phyloP scores from a whole-genome alignment of 768 basidiomycete genomes.

The Hygrocybe punicea region DNA sequence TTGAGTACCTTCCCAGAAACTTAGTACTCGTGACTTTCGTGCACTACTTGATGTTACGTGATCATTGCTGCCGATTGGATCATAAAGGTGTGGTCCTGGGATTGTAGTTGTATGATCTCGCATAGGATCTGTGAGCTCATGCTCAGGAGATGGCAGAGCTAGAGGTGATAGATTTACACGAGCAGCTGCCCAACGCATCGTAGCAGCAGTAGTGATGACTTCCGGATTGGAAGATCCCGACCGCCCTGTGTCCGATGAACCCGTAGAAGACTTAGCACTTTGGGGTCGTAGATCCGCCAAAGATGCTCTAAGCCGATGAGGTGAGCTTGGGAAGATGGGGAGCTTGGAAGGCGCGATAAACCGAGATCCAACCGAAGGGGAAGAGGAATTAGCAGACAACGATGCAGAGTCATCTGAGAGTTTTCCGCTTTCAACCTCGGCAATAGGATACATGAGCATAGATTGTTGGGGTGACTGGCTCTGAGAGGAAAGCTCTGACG shows the following conservation, averaged over 20 bases:
- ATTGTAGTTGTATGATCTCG: constrained; percentile 65
- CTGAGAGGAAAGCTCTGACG: not conserved
- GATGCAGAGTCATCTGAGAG: not conserved
- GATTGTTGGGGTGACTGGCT: not conserved
- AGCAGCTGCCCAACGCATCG: constrained; percentile 83
- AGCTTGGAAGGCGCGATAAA: not conserved
- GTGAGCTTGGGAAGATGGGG: constrained; percentile 25
- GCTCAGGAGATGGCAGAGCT: constrained; percentile 84
- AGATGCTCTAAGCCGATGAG: constrained; percentile 36
- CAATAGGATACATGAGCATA: not conserved
- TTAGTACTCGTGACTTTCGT: constrained; percentile 57
- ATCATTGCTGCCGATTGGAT: constrained; percentile 18
- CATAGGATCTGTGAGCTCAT: constrained; percentile 89
- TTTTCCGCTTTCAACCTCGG: not conserved
- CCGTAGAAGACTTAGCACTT: not conserved
- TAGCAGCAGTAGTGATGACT: constrained; percentile 66
- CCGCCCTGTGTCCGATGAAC: not conserved
- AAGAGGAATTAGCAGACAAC: not conserved
- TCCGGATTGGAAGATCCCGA: constrained; percentile 42
- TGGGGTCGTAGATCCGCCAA: constrained; percentile 14
- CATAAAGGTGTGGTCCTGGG: constrained; percentile 54
- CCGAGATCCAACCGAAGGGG: not conserved
- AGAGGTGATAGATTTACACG: constrained; percentile 82
- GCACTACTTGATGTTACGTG: constrained; percentile 46
- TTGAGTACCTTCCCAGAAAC: constrained; percentile 76